A percentile compares a stretch with the other conserved stretches of the same genome.
Conservation (phyloP, 2,329 filamentous ascomycete species). For the Nigrospora osmanthi region DNA sequence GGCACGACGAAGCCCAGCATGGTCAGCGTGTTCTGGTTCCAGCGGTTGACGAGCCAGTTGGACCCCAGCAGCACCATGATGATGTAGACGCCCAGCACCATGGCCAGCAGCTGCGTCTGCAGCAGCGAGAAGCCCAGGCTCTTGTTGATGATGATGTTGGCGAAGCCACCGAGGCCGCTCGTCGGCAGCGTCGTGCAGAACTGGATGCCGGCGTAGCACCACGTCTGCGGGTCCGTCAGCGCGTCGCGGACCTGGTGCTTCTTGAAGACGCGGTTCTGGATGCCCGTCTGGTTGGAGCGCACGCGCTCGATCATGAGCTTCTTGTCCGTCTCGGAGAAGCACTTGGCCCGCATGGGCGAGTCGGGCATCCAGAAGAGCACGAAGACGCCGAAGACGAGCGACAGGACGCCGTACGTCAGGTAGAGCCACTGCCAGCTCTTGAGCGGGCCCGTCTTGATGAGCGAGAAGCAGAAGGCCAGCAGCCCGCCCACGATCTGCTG, state of each 20-base stretch:
- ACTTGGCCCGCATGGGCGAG: constrained; percentile 64
- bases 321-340: constrained; percentile 60
- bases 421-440: constrained; percentile 65
- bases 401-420: constrained; percentile 55
- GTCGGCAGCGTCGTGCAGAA: constrained; percentile 69
- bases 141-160: constrained; percentile 62
- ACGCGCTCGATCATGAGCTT: constrained; percentile 54
- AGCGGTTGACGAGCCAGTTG: constrained; percentile 61
- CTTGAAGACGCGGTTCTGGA: constrained; percentile 46
- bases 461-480: constrained; percentile 55
- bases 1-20: constrained; percentile 62
- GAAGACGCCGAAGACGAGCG: constrained; percentile 56
- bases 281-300: constrained; percentile 51
- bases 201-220: constrained; percentile 56
- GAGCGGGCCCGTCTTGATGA: constrained; percentile 43
- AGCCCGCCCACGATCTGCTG: constrained; percentile 68
- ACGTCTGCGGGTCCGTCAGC: constrained; percentile 58
- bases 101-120: constrained; percentile 65
- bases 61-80: constrained; percentile 61
- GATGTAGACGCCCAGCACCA: constrained; percentile 69
- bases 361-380: constrained; percentile 59
- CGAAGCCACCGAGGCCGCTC: constrained; percentile 64
- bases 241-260: constrained; percentile 39
- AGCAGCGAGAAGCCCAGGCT: constrained; percentile 58
- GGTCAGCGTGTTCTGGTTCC: constrained; percentile 55